Base-by-base conservation (phyloP, 495 filamentous ascomycete species). In the Lepraria neglecta region DNA sequence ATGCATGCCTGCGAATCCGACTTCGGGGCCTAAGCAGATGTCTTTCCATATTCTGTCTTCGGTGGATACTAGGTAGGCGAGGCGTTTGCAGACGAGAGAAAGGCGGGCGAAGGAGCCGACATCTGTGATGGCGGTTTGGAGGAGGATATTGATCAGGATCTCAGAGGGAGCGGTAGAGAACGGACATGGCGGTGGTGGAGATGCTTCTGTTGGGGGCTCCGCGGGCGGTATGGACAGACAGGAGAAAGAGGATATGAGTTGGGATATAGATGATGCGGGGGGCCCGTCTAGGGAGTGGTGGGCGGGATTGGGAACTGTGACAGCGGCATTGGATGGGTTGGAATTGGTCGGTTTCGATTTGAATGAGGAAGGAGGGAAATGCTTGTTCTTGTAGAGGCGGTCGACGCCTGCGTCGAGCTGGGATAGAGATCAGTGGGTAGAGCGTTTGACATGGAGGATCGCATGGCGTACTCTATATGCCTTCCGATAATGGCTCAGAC, bases 11-110 rank as follows among this genome's bases (percentile, higher is more conserved):
- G 71, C 81, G 72, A 97, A 89, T 33, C 91, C 92, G 65, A 89
- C 84, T 70, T 92, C 82, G 11, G 66, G 61, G 2, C 83, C 84
- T 30, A 86, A 70, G 61, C 88, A 90, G 7, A 97, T 70, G 45
- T 85, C 83, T 64, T 83, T 87, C 94, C 94, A 98, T 65, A 96
- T 89, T n/a, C 79, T 78, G 61, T 97, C 88, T 68, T 97, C 92
- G 52, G 87, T 88, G 2, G 82, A 72, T 21, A 95, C 89, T 31
- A 96, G 79, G 69, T 86, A 96, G 44, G 94, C 90, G 31, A 98
- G 75, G 5, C 87, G 81, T 69, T 89, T 92, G 76, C 94, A 97
- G 0, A 96, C 92, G 46, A 85, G 81, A 0, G 90, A 77, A 56
- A 91, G 79, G n/a, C 90, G 86, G 21, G 80, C 81, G 68, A 95